Percentiles rank a stretch among this genome's conserved stretches.
phyloP scores from a whole-genome alignment of 768 basidiomycete species.

The Glaciozyma antarctica region DNA sequence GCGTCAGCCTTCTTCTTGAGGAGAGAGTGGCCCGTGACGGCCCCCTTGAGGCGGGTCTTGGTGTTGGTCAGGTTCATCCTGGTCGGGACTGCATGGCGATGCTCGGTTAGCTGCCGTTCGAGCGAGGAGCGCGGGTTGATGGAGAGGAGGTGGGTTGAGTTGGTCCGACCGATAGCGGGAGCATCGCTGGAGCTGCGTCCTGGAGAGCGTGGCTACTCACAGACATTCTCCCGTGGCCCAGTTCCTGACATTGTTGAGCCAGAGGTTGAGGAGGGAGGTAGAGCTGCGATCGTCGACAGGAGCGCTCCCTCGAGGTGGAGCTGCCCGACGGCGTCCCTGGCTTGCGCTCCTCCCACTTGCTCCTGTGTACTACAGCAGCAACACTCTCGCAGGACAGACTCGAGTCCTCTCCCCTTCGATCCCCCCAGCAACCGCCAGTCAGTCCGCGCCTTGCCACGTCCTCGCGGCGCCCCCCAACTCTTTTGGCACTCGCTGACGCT shows the following conservation, averaged over 20 bases:
- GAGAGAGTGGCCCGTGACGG: conserved; percentile 83
- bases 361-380: no score
- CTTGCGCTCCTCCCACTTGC: no score
- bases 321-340: no score
- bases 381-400: no score
- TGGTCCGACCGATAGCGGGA: background rate
- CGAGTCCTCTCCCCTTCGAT: no score
- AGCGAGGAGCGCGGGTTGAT: background rate
- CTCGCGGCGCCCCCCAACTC: background rate
- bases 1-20: conserved; percentile 98
- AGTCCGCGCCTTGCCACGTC: background rate
- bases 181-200: background rate
- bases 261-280: background rate
- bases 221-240: conserved; percentile 82
- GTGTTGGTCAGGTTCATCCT: conserved; percentile 95
- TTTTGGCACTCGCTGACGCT: background rate
- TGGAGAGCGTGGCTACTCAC: conserved; percentile 31
- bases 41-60: conserved; percentile 39
- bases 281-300: background rate
- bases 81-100: conserved; percentile 54
- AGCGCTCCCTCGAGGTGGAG: background rate
- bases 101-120: no score
- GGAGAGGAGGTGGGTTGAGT: background rate
- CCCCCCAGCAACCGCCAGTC: no score
- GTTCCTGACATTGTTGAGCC: background rate